Base-by-base conservation (phyloP, 352 stramenopile genomes). In the Phytophthora cajani region DNA sequence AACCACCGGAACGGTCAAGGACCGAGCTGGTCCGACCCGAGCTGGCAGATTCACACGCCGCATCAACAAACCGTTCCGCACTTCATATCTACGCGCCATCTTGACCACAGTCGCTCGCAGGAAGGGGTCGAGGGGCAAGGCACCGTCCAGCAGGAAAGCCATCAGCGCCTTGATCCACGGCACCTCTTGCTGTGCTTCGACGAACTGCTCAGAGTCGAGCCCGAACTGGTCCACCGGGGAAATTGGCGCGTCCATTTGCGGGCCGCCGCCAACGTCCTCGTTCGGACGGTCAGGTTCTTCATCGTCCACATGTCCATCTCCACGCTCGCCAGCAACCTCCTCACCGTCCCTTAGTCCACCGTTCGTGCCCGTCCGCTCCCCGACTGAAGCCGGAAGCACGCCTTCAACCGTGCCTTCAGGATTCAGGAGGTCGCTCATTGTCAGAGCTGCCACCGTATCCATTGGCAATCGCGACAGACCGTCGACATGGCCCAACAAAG, bases 31-130 rank as follows among this genome's bases (percentile, higher is more conserved):
- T 14, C 47, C 63, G 1, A 49, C 49, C 10, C 33, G 9, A 23
- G 47, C 55, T 3, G n/a, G 54, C 7, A 70, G 25, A 30, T 60
- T 14, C 6, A 70, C 63, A 2, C 9, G 17, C 7, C 46, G 19
- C 55, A 58, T 58, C 33, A 70, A 30, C 9, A 61, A 14, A 16
- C 52, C 61, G 51, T 56, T 54, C 17, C 6, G 12, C 21, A 67
- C 27, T 9, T 21, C 8, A 12, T 56, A 57, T 16, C 21, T 23
- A 0, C 38, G 19, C 7, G 2, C 46, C 40, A 63, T 69, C n/a
- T 51, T 38, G 6, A 63, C 12, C 0, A 63, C 36, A 3, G 27
- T 33, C 1, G 33, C 42, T 12, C 54, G 40, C 21, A 69, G 12
- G 6, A 57, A 40, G 12, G 53, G 52, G 21, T 58, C 53, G 25